Percentiles rank a stretch among this genome's conserved stretches.
phyloP scores from a whole-genome alignment of 306 rosid species.

The Trifolium dubium region DNA sequence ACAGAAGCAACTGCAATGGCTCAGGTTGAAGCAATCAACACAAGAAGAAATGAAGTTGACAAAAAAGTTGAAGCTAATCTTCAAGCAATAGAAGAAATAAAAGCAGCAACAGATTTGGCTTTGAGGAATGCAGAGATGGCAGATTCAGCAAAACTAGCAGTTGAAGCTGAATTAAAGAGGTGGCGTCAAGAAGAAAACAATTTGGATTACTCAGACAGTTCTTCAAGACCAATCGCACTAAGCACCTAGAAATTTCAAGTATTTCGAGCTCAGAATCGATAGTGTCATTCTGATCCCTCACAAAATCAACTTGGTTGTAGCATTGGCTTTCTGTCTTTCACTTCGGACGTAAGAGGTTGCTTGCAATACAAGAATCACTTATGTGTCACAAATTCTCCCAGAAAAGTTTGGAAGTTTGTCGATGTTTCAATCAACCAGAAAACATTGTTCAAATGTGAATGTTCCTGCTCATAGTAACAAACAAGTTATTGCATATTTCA shows the following conservation, averaged over 20 bases:
- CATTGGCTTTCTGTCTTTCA: conserved; percentile 19
- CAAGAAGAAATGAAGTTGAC: conserved; percentile 56
- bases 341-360: conserved; percentile 24
- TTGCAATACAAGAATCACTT: conserved; percentile 31
- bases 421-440: conserved; percentile 12
- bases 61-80: conserved; percentile 69
- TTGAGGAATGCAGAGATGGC: conserved; percentile 79
- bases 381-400: not conserved
- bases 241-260: conserved; percentile 16
- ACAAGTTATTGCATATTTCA: conserved; percentile 17
- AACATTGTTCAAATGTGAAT: conserved; percentile 21
- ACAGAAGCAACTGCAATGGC: conserved; percentile 58
- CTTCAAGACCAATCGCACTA: conserved; percentile 38
- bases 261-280: not conserved
- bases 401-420: not conserved
- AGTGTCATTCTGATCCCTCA: not conserved
- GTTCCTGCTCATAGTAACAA: conserved; percentile 37
- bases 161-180: conserved; percentile 70
- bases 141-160: conserved; percentile 65
- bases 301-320: not conserved
- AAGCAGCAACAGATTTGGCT: conserved; percentile 81
- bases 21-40: conserved; percentile 54
- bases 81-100: conserved; percentile 79
- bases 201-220: conserved; percentile 28
- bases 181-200: conserved; percentile 67